These are phyloP conservation scores for Cordyceps cicadae DNA, from an alignment of 2,329 filamentous ascomycete genomes.

Conservation along the genomic window DNA sequence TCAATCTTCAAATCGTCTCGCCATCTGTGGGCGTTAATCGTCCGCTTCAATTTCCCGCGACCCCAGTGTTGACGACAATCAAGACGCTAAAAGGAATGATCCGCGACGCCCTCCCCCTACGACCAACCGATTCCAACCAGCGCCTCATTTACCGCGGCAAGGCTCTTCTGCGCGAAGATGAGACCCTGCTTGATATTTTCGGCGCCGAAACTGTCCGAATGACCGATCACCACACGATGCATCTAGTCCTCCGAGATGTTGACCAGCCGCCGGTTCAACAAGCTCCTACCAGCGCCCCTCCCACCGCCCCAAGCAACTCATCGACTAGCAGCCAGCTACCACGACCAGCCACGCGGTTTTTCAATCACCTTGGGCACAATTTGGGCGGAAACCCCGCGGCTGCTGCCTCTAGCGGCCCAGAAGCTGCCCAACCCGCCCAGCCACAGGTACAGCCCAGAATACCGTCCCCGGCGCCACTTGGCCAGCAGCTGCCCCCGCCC, in stretches of 20 bases:
- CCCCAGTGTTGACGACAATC: slow-evolving; percentile 45
- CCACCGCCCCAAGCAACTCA: slow-evolving; percentile 18
- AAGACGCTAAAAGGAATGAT: slow-evolving; percentile 51
- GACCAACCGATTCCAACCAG: slow-evolving; percentile 46
- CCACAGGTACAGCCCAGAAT: slow-evolving; percentile 12
- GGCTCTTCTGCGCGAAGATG: slow-evolving; percentile 43
- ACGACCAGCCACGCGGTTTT: slow-evolving; percentile 2
- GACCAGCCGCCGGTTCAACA: slow-evolving; percentile 19
- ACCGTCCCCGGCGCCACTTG: slow-evolving; percentile 9
- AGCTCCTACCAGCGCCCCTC: slow-evolving; percentile 20
- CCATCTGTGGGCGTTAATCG: slow-evolving; percentile 46
- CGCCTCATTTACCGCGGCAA: slow-evolving; percentile 54
- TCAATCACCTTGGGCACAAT: background rate
- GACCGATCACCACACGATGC: slow-evolving; percentile 42
- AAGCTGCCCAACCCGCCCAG: slow-evolving; percentile 16
- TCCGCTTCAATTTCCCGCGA: slow-evolving; percentile 39
- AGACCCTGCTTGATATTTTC: slow-evolving; percentile 50
- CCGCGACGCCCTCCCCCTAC: slow-evolving; percentile 40
- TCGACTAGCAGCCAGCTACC: slow-evolving; percentile 13
- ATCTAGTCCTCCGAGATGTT: slow-evolving; percentile 41
- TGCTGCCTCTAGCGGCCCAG: slow-evolving; percentile 19
- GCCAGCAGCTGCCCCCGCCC: slow-evolving; percentile 14
- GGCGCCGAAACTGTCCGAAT: slow-evolving; percentile 43
- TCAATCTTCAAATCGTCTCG: slow-evolving; percentile 52
- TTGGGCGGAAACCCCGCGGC: background rate